phyloP scores from a whole-genome alignment of 768 basidiomycete species.

The Naganishia onofrii region DNA sequence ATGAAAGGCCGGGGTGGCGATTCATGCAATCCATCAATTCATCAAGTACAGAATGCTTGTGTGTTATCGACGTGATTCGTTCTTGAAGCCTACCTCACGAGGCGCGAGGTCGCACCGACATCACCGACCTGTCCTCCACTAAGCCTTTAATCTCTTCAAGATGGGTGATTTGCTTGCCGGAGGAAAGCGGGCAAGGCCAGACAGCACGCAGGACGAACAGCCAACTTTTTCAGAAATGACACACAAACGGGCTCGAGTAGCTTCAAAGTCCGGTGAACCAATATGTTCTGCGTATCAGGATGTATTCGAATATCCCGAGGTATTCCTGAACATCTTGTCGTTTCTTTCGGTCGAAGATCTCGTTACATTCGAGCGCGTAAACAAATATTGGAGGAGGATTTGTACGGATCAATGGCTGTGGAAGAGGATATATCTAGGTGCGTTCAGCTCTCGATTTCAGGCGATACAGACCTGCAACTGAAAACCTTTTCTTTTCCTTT shows the following conservation, averaged over 20 bases:
- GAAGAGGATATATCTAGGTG: conserved; percentile 49
- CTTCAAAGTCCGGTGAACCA: not conserved
- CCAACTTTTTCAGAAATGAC: not conserved
- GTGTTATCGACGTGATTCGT: not conserved
- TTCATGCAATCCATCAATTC: too few species aligned
- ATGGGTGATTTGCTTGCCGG: not conserved
- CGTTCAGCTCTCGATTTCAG: conserved; percentile 7
- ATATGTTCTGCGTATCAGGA: conserved; percentile 9
- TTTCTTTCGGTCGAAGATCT: conserved; percentile 43
- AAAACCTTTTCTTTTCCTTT: not conserved
- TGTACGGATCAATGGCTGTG: conserved; percentile 49
- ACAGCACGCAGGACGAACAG: not conserved
- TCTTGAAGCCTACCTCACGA: not conserved
- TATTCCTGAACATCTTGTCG: conserved; percentile 47
- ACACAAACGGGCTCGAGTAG: not conserved
- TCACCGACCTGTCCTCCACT: too few species aligned
- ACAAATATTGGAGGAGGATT: conserved; percentile 45
- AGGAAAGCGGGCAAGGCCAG: not conserved
- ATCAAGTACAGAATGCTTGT: too few species aligned
- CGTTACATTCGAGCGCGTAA: conserved; percentile 43
- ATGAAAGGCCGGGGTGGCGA: not conserved
- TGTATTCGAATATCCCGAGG: conserved; percentile 46
- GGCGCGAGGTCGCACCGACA: not conserved
- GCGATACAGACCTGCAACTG: not conserved
- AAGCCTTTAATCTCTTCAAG: not conserved